A percentile compares a stretch with the other conserved stretches of the same genome.
Conservation (phyloP, 2,329 filamentous ascomycete species). For the Hypoxylon sp. region DNA sequence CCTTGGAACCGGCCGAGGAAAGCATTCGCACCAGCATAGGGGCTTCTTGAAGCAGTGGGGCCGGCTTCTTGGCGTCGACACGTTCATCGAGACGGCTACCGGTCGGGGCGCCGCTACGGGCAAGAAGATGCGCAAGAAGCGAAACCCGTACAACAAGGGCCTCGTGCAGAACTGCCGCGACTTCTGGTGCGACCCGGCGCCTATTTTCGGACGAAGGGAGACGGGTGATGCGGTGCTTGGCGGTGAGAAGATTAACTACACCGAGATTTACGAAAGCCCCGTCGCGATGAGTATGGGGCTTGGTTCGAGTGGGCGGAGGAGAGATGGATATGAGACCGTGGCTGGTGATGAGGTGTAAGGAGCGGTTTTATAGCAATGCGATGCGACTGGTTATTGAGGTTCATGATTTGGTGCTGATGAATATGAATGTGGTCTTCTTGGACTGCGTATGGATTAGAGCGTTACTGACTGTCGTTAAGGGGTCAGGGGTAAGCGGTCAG, state of each 20-base stretch:
- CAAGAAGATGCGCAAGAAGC: constrained; percentile 68
- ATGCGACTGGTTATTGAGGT: constrained; percentile 9
- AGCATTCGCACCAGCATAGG: constrained; percentile 67
- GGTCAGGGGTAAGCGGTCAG: constrained; percentile 11
- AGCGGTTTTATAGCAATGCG: neutral
- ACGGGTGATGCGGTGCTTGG: constrained; percentile 82
- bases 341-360: constrained; percentile 67
- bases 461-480: neutral
- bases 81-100: constrained; percentile 92
- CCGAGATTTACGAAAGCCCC: constrained; percentile 89
- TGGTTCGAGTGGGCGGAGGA: constrained; percentile 61
- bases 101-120: constrained; percentile 78
- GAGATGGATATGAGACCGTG: constrained; percentile 75
- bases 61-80: constrained; percentile 88
- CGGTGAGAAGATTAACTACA: constrained; percentile 87
- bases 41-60: constrained; percentile 85
- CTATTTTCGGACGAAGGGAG: constrained; percentile 81
- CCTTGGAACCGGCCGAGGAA: constrained; percentile 56
- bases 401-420: constrained; percentile 26
- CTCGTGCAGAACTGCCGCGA: constrained; percentile 92
- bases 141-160: constrained; percentile 89
- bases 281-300: constrained; percentile 70
- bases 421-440: constrained; percentile 30
- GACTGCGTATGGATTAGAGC: neutral
- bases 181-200: constrained; percentile 94